Evolutionary conservation across 108 stramenopile species (phyloP).

Genomic region (Heterococcus sp.): DNA sequence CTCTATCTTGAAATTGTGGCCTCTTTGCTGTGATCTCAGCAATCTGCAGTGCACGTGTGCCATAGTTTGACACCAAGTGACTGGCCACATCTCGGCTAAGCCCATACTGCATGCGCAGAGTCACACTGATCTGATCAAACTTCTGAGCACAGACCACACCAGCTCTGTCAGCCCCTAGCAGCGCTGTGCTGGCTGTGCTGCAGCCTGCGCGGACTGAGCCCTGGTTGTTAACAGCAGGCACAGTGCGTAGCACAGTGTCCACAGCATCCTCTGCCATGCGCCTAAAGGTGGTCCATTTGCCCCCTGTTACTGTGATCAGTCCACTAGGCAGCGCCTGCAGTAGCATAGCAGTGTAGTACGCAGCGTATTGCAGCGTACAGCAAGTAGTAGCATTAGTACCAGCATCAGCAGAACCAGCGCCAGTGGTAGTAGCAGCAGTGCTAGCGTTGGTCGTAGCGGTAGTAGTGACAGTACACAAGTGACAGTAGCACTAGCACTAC

Average conservation of each 20-base stretch:
- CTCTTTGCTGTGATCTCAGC: not conserved
- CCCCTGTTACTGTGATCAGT: conserved; percentile 87
- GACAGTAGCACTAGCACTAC: too few species aligned
- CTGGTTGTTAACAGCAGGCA: conserved; percentile 14
- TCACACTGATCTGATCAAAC: conserved; percentile 60
- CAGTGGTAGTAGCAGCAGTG: too few species aligned
- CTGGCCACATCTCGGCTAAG: conserved; percentile 59
- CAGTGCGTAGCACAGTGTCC: not conserved
- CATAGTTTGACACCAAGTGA: conserved; percentile 79
- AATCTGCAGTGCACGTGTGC: conserved; percentile 78
- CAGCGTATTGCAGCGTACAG: too few species aligned
- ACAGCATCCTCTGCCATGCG: conserved; percentile 75
- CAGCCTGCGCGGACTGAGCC: not conserved
- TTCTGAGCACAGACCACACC: conserved; percentile 58
- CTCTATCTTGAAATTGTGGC: not conserved
- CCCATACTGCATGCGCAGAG: conserved; percentile 69
- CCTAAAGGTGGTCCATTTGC: conserved; percentile 98
- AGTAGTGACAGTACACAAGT: too few species aligned
- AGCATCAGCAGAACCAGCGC: too few species aligned
- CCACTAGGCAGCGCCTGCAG: not conserved
- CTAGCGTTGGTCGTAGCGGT: too few species aligned
- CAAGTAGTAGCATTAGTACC: too few species aligned
- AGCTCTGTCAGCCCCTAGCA: conserved; percentile 82
- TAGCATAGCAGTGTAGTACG: too few species aligned
- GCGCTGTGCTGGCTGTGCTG: conserved; percentile 5